Evolutionary conservation across 1,139 yeast genomes (phyloP), one percentile per base, ranked within the genome.

Genomic region (Kodamaea alishanica): DNA sequence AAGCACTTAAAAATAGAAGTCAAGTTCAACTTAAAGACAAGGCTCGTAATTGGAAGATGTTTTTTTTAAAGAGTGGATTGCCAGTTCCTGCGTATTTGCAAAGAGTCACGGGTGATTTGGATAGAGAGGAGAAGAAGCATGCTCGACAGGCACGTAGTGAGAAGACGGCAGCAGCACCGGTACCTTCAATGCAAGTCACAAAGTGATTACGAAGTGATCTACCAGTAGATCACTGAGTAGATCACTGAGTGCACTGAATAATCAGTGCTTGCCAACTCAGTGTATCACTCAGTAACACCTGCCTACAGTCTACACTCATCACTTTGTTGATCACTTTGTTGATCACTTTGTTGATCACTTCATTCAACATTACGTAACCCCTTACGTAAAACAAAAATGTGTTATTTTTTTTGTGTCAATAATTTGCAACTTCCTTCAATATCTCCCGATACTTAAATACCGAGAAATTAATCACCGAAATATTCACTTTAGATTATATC

Each of bases 1-100:
- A 92, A 58, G 80, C 82, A 1, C 70, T 92, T 49, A 90, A 87
- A 58, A 86, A 88, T 55, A 72, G 97, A 55, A 82, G 84, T 8
- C 95, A 89, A 56, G 89, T 90, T 8, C 97, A 90, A 58, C 71
- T 92, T 42, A 92, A 92, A 58, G 98, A 92, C 58, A 92, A 92
- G 56, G 97, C 97, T 0, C 75, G 97, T 48, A 92, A 92, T 56
- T 84, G 96, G 87, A 92, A 90, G 59, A 77, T 87, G 74, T 83
- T 84, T 47, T 88, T 84, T 57, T 65, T 89, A 43, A 85, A 88
- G 55, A 74, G 79, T 42, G 81, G 81, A 4, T 62, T 78, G 34
- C 79, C 86, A 6, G 78, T 90, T 5, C 97, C 97, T 0, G 79
- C 73, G 3, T 90, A 87, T 53, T 67, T 92, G 47, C 71, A 68